A percentile compares a stretch with the other conserved stretches of the same genome.
Evolutionary conservation across 2,329 filamentous ascomycete genomes (phyloP).

Genomic region (Verticillium nonalfalfae): DNA sequence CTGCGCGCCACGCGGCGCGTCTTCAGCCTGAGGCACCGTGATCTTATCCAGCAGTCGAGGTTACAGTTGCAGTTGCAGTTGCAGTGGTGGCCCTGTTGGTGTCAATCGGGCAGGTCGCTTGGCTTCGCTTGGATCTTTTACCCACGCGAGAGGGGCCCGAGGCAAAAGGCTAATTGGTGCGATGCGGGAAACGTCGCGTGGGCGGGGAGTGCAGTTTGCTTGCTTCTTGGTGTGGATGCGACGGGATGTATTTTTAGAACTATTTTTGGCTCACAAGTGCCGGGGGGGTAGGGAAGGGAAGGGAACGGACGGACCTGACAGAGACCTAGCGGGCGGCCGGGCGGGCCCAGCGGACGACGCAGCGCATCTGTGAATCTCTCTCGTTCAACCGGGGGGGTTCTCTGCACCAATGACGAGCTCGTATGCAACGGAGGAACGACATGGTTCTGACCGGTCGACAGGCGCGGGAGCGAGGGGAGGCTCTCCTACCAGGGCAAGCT

Average conservation of each 20-base stretch:
- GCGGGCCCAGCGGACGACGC: background rate
- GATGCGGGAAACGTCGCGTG: background rate
- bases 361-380: background rate
- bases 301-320: background rate
- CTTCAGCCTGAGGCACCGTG: background rate
- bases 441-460: background rate
- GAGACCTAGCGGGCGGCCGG: background rate
- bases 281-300: background rate
- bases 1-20: background rate
- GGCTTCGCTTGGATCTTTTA: background rate
- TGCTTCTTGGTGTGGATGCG: background rate
- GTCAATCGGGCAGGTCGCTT: background rate
- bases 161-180: conserved; percentile 3
- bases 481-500: background rate
- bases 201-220: background rate
- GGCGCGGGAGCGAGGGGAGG: background rate
- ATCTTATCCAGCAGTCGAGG: background rate
- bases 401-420: background rate
- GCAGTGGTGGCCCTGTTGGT: conserved; percentile 1
- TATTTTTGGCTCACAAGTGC: background rate
- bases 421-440: background rate
- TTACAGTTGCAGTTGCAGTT: background rate
- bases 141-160: conserved; percentile 1
- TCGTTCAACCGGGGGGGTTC: too few species aligned
- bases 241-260: background rate